Evolutionary conservation across 495 filamentous ascomycete species (phyloP).

Genomic region (Immersiella caudata): DNA sequence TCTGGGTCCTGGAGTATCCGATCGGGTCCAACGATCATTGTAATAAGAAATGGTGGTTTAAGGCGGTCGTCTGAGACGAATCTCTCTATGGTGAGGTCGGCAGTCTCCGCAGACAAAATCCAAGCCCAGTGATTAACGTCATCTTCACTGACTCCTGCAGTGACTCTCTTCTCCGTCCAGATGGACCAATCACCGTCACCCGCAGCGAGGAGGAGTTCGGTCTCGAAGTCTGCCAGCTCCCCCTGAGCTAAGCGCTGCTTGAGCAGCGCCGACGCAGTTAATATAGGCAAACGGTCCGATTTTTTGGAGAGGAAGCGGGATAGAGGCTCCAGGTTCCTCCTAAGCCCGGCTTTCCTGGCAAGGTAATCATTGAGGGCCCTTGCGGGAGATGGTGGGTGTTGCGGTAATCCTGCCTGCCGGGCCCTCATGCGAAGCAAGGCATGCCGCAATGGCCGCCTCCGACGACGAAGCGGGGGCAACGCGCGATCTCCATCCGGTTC

Average conservation of each 20-base stretch:
- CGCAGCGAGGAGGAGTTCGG: constrained; percentile 16
- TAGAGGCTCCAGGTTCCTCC: background rate
- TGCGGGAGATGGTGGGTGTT: background rate
- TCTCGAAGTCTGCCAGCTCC: background rate
- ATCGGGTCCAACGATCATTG: constrained; percentile 38
- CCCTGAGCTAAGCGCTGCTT: constrained; percentile 25
- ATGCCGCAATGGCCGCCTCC: background rate
- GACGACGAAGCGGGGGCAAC: too few species aligned
- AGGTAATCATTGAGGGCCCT: constrained; percentile 3
- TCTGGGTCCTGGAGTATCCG: constrained; percentile 33
- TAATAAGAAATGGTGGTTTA: constrained; percentile 47
- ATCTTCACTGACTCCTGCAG: constrained; percentile 31
- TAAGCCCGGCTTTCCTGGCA: constrained; percentile 27
- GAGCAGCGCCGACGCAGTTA: constrained; percentile 39
- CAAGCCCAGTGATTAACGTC: constrained; percentile 42
- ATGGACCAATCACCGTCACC: constrained; percentile 35
- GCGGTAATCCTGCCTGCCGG: background rate
- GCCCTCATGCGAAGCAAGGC: background rate
- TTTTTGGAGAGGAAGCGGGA: background rate
- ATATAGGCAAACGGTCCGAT: constrained; percentile 24
- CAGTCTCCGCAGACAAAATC: constrained; percentile 42
- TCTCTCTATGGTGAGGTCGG: constrained; percentile 39
- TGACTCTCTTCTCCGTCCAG: constrained; percentile 31
- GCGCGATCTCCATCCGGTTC: too few species aligned
- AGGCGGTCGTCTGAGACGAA: constrained; percentile 35